A percentile compares a stretch with the other conserved stretches of the same genome.
Conservation (phyloP, 2,329 filamentous ascomycete genomes). For the Claviceps sp. region DNA sequence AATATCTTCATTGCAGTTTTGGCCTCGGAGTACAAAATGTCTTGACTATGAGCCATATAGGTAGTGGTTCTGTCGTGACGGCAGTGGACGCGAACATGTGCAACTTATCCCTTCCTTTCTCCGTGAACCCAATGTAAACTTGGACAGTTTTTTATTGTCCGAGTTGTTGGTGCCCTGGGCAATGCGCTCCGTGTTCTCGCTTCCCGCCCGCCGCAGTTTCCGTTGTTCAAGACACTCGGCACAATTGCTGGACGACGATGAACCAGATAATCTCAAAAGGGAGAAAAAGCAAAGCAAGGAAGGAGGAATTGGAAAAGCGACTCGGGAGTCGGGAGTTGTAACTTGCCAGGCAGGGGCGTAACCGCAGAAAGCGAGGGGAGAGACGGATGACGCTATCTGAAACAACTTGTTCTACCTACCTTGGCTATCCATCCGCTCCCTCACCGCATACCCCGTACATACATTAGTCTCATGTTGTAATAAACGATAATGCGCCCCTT, state of each 20-base stretch:
- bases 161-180: no score
- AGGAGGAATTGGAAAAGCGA: no score
- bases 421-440: not conserved
- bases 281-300: not conserved
- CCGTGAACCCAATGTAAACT: no score
- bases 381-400: not conserved
- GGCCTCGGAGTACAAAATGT: not conserved
- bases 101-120: no score
- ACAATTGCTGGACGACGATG: not conserved
- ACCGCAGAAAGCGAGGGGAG: not conserved
- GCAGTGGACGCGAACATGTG: not conserved
- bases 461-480: not conserved
- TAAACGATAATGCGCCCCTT: not conserved
- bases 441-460: no score
- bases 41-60: not conserved
- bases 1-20: not conserved
- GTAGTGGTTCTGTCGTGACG: not conserved
- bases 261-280: not conserved
- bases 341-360: no score
- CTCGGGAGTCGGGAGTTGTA: no score
- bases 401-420: not conserved
- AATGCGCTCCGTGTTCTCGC: no score
- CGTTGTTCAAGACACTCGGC: not conserved
- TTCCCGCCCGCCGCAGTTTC: not conserved
- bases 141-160: no score